These are phyloP conservation scores for Monilinia laxa DNA, from an alignment of 2,329 filamentous ascomycete genomes.

Conservation along the genomic window DNA sequence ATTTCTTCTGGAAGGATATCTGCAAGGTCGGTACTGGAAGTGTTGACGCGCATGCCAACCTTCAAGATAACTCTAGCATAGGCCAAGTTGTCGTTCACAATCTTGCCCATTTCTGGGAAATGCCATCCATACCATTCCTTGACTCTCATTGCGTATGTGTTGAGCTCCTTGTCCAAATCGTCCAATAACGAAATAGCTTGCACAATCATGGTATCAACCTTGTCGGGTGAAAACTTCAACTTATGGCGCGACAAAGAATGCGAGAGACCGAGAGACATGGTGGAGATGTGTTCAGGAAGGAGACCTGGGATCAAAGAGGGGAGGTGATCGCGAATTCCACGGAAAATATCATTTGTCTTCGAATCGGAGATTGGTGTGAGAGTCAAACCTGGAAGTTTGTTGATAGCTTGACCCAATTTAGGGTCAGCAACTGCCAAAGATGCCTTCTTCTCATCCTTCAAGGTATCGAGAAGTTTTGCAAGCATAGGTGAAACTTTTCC, in stretches of 20 bases:
- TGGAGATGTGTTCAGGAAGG: conserved; percentile 79
- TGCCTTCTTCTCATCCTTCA: conserved; percentile 97
- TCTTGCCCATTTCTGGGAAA: conserved; percentile 96
- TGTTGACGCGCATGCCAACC: conserved; percentile 85
- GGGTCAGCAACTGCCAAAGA: conserved; percentile 91
- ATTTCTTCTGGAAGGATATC: conserved; percentile 95
- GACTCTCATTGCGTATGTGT: conserved; percentile 97
- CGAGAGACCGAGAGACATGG: conserved; percentile 93
- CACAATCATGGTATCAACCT: conserved; percentile 99
- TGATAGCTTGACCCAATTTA: conserved; percentile 88
- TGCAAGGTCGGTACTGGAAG: conserved; percentile 72
- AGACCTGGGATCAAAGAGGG: conserved; percentile 88
- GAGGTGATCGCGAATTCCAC: conserved; percentile 88
- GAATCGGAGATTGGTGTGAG: conserved; percentile 83
- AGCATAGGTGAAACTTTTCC: conserved; percentile 93
- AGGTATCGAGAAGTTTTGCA: conserved; percentile 74
- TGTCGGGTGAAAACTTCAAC: conserved; percentile 97
- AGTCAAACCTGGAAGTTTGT: conserved; percentile 84
- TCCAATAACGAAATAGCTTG: conserved; percentile 93
- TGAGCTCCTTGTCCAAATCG: conserved; percentile 97
- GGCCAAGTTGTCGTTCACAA: conserved; percentile 94
- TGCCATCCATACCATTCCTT: conserved; percentile 99
- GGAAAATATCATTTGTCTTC: conserved; percentile 83
- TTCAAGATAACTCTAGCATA: conserved; percentile 86
- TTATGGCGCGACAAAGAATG: conserved; percentile 97